Evolutionary conservation across 2,329 filamentous ascomycete genomes (phyloP), one percentile per base, ranked within the genome.

Genomic region (Penicillium verrucosum): DNA sequence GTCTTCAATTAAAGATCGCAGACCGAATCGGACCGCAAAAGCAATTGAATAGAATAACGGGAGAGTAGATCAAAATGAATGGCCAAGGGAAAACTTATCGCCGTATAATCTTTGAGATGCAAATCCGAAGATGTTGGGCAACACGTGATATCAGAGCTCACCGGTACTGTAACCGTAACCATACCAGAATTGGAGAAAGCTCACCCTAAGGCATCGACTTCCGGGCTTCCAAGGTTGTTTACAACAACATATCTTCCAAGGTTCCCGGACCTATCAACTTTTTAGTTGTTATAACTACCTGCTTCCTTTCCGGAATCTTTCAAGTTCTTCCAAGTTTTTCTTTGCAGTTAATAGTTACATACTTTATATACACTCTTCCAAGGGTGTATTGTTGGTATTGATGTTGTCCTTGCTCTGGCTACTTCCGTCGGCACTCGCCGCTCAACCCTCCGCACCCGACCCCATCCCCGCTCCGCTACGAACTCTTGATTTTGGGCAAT

Each of bases 401-500:
- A 44, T 46, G 50, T 62, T 58, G 55, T 63, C 53, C 54, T 63
- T 54, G 57, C 61, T 59, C 60, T 68, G 42, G 59, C 58, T 41
- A 53, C 58, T 59, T 54, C 67, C 62, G 65, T 72, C 38, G 64
- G 64, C 53, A 47, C 65, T 74, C 58, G 82, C 82, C 59, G 82
- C 86, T 57, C 94, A 99, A 74, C 93, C 93, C 10, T 86, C 85
- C 55, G 90, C 93, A 51, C 87, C 87, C n/a, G 76, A 83, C 40
- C 90, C 94, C 8, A 82, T 93, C 58, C 82, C 85, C 56, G 91
- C 89, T 54, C 92, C 92, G 44, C 84, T 97, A 75, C 87, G 93
- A 68, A 83, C 91, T 64, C 81, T 99, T 52, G 83, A 86, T 66
- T 97, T 92, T 90, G 92, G 89, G n/a, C 88, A 96, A 72, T 82